Conservation (phyloP, 352 stramenopile genomes). For the Phytopythium boreale region DNA sequence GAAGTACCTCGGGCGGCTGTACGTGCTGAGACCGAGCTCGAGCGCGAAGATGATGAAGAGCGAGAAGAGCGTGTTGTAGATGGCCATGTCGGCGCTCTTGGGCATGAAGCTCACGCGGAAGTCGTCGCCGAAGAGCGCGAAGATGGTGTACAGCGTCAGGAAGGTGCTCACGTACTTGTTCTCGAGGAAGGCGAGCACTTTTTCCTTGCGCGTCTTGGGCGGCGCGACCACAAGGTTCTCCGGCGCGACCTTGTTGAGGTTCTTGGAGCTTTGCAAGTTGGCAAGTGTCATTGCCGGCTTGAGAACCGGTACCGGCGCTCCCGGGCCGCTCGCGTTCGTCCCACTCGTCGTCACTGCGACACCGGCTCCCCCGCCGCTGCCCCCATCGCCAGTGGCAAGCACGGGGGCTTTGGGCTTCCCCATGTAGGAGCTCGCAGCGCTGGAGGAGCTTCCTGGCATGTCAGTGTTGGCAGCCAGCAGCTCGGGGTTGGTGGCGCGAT, state of each 20-base stretch:
- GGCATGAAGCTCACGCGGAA: slow-evolving; percentile 67
- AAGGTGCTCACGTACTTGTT: slow-evolving; percentile 67
- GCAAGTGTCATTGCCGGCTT: slow-evolving; percentile 31
- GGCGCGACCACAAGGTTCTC: slow-evolving; percentile 39
- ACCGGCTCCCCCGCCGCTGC: slow-evolving; percentile 1
- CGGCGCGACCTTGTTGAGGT: slow-evolving; percentile 64
- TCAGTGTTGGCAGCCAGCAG: slow-evolving; percentile 16
- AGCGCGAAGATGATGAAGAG: slow-evolving; percentile 73
- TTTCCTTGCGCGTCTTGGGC: slow-evolving; percentile 33
- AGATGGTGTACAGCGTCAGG: slow-evolving; percentile 79
- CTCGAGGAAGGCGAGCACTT: slow-evolving; percentile 55
- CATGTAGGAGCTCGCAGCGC: slow-evolving; percentile 8
- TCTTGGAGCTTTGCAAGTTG: slow-evolving; percentile 40
- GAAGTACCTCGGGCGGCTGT: slow-evolving; percentile 78
- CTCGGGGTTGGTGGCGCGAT: slow-evolving; percentile 9
- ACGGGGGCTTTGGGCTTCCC: background rate
- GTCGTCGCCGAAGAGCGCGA: slow-evolving; percentile 86
- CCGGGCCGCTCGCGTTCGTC: slow-evolving; percentile 7
- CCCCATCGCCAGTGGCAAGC: slow-evolving; percentile 7
- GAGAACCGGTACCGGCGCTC: slow-evolving; percentile 25
- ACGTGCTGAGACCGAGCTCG: slow-evolving; percentile 67
- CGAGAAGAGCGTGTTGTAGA: slow-evolving; percentile 84
- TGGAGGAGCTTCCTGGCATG: slow-evolving; percentile 31
- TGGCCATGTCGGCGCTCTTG: slow-evolving; percentile 52
- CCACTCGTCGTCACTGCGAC: slow-evolving; percentile 5